Evolutionary conservation across 495 filamentous ascomycete species (phyloP), one percentile per base, ranked within the genome.

Genomic region (Lentithecium fluviatile): DNA sequence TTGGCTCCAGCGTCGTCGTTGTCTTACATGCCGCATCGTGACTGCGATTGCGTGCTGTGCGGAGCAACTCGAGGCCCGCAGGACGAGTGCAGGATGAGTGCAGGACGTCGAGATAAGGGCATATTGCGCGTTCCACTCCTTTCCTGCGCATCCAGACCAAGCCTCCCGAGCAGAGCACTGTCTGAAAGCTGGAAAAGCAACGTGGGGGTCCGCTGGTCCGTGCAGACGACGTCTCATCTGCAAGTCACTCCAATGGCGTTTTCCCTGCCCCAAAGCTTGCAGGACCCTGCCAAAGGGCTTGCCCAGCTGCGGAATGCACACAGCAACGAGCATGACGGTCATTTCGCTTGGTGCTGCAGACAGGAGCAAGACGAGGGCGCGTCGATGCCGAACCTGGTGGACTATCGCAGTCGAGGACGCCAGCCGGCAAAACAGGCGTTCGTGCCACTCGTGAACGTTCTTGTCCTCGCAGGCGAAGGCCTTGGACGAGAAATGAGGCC

Each of bases 211-310:
- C 23, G 25, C 21, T 24, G 47, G 64, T 47, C 64, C 37, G 58
- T 66, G 63, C 64, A 49, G 19, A 21, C 15, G 17, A 21, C n/a
- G 19, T 38, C n/a, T 57, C 52, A 58, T 58, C 49, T 66, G 64
- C 64, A 62, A 66, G 64, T 66, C 64, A 66, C 58, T 48, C 36
- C 58, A 58, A 57, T 66, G 58, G 64, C 58, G 64, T 46, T 46
- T 47, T 6, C 46, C 54, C 59, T 45, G 43, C 52, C 23, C 15
- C 20, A 56, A 52, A 19, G 11, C 57, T 65, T n/a, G 62, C 62
- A 60, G 56, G 53, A 55, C 62, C 53, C 57, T 53, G 62, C 63
- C 29, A 57, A 34, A 43, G 21, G 46, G 11, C 20, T 23, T 17
- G 56, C n/a, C n/a, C 38, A 52, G 26, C 25, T 65, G 52, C 53